These are phyloP conservation scores for Purpureocillium lavendulum DNA, from an alignment of 2,329 filamentous ascomycete species.

Conservation along the genomic window DNA sequence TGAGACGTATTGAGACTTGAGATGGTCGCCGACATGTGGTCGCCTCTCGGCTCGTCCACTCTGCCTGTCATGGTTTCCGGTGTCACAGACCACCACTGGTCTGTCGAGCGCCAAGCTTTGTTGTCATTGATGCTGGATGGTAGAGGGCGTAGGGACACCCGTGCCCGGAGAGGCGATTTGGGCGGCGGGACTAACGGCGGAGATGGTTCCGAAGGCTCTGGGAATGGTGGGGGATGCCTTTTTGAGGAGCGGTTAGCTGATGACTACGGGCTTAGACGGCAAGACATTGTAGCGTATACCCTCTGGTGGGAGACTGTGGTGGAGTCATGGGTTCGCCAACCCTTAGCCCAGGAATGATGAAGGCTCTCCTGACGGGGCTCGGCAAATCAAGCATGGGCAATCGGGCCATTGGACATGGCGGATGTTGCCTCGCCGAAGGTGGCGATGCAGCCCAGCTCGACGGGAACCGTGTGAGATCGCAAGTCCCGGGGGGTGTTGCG, in stretches of 20 bases:
- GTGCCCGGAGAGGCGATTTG: slow-evolving; percentile 7
- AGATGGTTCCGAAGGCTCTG: not conserved
- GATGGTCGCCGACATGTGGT: not conserved
- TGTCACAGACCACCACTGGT: slow-evolving; percentile 5
- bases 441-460: not conserved
- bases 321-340: slow-evolving; percentile 17
- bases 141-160: not conserved
- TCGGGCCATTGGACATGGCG: not conserved
- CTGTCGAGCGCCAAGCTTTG: slow-evolving; percentile 1
- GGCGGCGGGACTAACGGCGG: slow-evolving; percentile 4
- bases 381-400: not conserved
- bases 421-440: not conserved
- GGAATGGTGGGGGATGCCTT: not conserved
- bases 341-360: not conserved
- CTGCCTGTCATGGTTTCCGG: not conserved
- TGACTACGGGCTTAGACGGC: no score
- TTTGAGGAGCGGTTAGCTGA: no score
- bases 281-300: slow-evolving; percentile 10
- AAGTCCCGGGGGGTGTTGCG: no score
- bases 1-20: not conserved
- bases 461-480: not conserved
- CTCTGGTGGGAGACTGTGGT: slow-evolving; percentile 17
- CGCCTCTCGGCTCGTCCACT: not conserved
- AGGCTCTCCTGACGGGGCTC: slow-evolving; percentile 2
- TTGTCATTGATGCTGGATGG: slow-evolving; percentile 3